These are phyloP conservation scores for Fraxinus angustifolia DNA, from an alignment of 305 asterid species.

Conservation along the genomic window DNA sequence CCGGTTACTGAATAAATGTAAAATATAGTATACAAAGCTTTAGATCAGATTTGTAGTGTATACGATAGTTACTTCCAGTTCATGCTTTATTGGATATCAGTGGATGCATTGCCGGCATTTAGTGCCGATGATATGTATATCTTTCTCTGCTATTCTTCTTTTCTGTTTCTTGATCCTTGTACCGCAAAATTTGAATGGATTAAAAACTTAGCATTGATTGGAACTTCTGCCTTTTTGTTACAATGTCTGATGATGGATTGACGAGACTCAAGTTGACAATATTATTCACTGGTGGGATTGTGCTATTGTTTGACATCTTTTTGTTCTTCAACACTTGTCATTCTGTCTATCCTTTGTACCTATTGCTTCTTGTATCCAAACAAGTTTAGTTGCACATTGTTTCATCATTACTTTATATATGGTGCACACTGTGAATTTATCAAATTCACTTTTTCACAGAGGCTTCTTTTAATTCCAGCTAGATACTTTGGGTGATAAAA, in stretches of 20 bases:
- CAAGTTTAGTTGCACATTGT: not conserved
- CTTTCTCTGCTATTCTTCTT: not conserved
- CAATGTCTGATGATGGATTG: not conserved
- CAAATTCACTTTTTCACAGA: not conserved
- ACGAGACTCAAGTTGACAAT: not conserved
- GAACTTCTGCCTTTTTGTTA: not conserved
- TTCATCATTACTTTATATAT: not conserved
- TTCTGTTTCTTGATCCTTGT: not conserved
- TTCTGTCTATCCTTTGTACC: not conserved
- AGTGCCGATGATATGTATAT: not conserved
- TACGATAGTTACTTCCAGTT: not conserved
- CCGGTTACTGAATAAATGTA: conserved; percentile 38
- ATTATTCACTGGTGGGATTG: not conserved
- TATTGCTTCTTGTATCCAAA: not conserved
- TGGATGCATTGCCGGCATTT: not conserved
- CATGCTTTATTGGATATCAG: not conserved
- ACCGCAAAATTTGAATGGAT: not conserved
- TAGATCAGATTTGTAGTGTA: not conserved
- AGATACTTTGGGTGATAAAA: not conserved
- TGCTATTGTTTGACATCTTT: conserved; percentile 5
- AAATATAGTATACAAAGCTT: conserved; percentile 20
- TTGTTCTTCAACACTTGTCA: not conserved
- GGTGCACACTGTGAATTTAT: not conserved
- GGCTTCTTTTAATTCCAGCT: not conserved
- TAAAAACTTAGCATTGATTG: not conserved